phyloP scores from a whole-genome alignment of 176 grass and related monocot species.

The Stipa capillata region DNA sequence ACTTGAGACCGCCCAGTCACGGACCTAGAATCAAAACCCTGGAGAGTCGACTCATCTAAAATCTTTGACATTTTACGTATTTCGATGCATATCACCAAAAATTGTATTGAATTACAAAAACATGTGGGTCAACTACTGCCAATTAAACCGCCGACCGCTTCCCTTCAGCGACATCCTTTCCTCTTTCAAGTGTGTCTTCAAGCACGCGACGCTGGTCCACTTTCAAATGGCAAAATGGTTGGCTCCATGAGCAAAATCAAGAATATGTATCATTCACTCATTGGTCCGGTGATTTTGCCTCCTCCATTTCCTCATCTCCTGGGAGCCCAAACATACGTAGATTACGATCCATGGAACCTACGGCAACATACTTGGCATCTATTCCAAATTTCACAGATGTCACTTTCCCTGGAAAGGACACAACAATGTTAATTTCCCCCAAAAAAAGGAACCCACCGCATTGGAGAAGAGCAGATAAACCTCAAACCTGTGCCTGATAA shows the following conservation, averaged over 20 bases:
- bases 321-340: constrained; percentile 89
- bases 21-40: neutral
- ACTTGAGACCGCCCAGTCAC: neutral
- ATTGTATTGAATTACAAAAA: neutral
- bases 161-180: neutral
- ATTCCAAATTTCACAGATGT: constrained; percentile 71
- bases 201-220: too few relatives aligned
- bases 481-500: constrained; percentile 79
- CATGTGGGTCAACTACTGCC: too few relatives aligned
- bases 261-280: neutral
- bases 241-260: neutral
- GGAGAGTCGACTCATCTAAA: too few relatives aligned
- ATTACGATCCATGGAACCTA: constrained; percentile 97
- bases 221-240: neutral
- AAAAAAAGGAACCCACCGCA: neutral
- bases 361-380: constrained; percentile 71
- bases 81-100: neutral
- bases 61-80: neutral
- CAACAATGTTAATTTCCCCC: neutral
- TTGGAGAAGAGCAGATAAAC: neutral
- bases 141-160: too few relatives aligned
- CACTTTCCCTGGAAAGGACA: constrained; percentile 55
- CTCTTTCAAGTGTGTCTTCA: neutral
- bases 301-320: constrained; percentile 53
- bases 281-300: constrained; percentile 8